Conservation (phyloP, 345 rosid genomes). For the Salix viminalis region DNA sequence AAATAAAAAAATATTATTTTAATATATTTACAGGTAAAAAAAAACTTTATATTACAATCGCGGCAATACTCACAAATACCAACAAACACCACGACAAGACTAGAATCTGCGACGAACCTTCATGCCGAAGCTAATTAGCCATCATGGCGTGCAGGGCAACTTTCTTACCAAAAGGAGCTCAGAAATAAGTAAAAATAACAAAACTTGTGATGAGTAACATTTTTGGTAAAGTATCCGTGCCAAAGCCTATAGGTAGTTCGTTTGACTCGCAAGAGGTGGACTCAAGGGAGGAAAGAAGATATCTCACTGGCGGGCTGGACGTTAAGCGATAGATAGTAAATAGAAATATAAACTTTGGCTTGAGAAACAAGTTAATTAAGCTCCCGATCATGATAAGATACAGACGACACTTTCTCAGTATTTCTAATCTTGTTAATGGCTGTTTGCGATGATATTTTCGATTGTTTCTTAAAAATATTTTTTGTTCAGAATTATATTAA, state of each 20-base stretch:
- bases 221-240: not conserved
- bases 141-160: not conserved
- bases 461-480: no score
- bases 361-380: not conserved
- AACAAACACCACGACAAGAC: no score
- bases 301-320: not conserved
- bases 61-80: no score
- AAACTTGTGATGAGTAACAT: not conserved
- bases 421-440: not conserved
- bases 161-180: not conserved
- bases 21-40: no score
- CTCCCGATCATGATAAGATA: not conserved
- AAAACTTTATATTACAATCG: no score
- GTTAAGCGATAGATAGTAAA: not conserved
- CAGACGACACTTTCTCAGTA: not conserved
- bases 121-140: slow-evolving; percentile 4
- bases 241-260: not conserved
- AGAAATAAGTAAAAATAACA: not conserved
- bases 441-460: no score
- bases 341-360: not conserved
- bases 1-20: no score
- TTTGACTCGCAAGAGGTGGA: not conserved
- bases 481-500: no score
- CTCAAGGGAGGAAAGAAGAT: not conserved
- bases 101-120: not conserved